Evolutionary conservation across 2,329 filamentous ascomycete species (phyloP), one percentile per base, ranked within the genome.

Genomic region (Calonectria montana): DNA sequence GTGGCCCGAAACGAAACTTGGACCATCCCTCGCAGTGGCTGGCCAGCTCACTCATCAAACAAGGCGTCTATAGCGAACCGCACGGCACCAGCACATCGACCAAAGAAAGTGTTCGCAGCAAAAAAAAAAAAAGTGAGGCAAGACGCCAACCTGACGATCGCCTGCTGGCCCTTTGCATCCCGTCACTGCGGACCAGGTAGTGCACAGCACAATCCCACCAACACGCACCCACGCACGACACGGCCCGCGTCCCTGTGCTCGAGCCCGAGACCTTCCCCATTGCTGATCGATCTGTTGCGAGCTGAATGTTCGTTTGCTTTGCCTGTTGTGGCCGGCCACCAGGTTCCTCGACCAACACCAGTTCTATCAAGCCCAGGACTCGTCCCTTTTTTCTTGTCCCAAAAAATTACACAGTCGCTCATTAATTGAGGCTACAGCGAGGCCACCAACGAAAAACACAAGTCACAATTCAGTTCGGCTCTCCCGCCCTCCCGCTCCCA

Each of bases 1-100:
- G 66, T 63, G 70, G 68, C 50, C 71, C 70, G 72, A 78, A 78
- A 78, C 75, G 74, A 77, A 78, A 77, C 76, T 77, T 78, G 71
- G 76, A 50, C 75, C 75, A 72, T 73, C 72, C 59, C 53, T 70
- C 63, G 45, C 25, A 41, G 8, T 15, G 53, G 55, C 68, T n/a
- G n/a, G 68, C 68, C 68, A 70, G 29, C 68, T 65, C 68, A 66
- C 62, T 61, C 50, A 53, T 57, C 67, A 55, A 35, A 57, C 48
- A 59, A 53, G 35, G 55, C 55, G 37, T 47, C 39, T 27, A 57
- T 43, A 62, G 37, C 57, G 57, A 62, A 45, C n/a, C 31, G 48
- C 35, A 47, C 55, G 37, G 41, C 31, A 39, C 65, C 67, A 53
- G 25, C 35, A 66, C 47, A 16, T 62, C 47, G 64, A 55, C 47